Percentiles rank a stretch among this genome's conserved stretches.
phyloP scores from a whole-genome alignment of 2,329 filamentous ascomycete genomes.

The Hymenoscyphus albidus region DNA sequence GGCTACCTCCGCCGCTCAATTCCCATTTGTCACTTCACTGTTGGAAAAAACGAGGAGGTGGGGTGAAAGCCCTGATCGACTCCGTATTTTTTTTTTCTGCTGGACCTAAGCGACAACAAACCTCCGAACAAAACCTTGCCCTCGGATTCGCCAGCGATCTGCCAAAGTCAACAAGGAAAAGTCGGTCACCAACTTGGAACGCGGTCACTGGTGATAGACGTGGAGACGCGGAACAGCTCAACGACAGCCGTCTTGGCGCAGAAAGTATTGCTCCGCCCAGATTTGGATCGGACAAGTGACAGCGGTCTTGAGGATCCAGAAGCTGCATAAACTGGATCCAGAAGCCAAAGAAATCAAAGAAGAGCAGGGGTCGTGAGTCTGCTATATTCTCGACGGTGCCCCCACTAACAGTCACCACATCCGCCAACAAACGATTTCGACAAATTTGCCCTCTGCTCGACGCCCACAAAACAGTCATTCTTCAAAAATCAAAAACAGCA shows the following conservation, averaged over 20 bases:
- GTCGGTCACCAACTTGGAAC: slow-evolving; percentile 14
- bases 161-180: slow-evolving; percentile 7
- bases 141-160: not conserved
- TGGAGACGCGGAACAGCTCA: slow-evolving; percentile 44
- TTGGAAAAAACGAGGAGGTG: not conserved
- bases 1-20: not conserved
- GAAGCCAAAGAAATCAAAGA: slow-evolving; percentile 4
- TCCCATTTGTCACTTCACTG: not conserved
- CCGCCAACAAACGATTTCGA: not conserved
- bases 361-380: not conserved
- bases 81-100: not conserved
- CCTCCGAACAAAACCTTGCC: not conserved
- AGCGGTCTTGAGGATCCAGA: slow-evolving; percentile 1
- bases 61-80: not conserved
- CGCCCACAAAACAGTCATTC: slow-evolving; percentile 5
- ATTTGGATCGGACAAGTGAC: slow-evolving; percentile 7
- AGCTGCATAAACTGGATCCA: too few species aligned
- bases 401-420: slow-evolving; percentile 1
- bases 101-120: not conserved
- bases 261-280: slow-evolving; percentile 2
- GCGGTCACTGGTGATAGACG: not conserved
- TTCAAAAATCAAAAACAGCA: not conserved
- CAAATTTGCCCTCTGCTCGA: not conserved
- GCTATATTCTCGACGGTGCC: slow-evolving; percentile 1
- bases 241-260: slow-evolving; percentile 34